Base-by-base conservation (phyloP, 1,139 yeast species). In the Pichia cactophila region DNA sequence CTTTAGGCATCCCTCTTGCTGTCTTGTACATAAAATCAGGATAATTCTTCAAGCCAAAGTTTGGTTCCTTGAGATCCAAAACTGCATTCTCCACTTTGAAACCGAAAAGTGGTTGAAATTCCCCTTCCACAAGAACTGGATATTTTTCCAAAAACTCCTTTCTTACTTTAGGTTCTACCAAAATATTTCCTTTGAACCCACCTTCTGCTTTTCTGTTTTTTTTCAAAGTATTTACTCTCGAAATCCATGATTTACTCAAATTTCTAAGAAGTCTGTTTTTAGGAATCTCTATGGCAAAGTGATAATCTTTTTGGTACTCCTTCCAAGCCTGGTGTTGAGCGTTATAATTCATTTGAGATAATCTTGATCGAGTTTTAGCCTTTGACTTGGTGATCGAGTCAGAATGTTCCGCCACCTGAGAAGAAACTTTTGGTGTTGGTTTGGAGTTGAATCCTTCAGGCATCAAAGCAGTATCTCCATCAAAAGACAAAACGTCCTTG, bases 1-100 rank as follows among this genome's bases (percentile, higher is more conserved):
- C 85, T 52, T 66, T 64, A 0, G 97, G 97, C 44, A 84, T 77
- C 0, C 95, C 95, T 60, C 87, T 87, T 8, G 97, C 98, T 31
- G 83, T 70, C 14, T 77, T 74, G 60, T 82, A 69, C 42, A 92
- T 63, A 61, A 83, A 89, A 26, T 82, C 71, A 0, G 87, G 76
- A 40, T 86, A 67, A 11, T 77, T 70, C 0, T 70, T 70, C 12
- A 78, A 58, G 1, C 79, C 80, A 62, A 83, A 85, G 2, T 73
- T 64, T 4, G 96, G 90, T 41, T 74, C 70, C 9, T 73, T 68
- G 2, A 89, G 50, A n/a, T 69, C 68, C 55, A 87, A 67, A 52
- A 78, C 77, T 26, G 86, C 65, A 36, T 78, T 75, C 44, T 74
- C 75, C 64, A 87, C 67, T n/a, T 76, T 70, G 35, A 85, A 64